Conservation (phyloP, 108 stramenopile genomes). For the Mediolabrus comicus region DNA sequence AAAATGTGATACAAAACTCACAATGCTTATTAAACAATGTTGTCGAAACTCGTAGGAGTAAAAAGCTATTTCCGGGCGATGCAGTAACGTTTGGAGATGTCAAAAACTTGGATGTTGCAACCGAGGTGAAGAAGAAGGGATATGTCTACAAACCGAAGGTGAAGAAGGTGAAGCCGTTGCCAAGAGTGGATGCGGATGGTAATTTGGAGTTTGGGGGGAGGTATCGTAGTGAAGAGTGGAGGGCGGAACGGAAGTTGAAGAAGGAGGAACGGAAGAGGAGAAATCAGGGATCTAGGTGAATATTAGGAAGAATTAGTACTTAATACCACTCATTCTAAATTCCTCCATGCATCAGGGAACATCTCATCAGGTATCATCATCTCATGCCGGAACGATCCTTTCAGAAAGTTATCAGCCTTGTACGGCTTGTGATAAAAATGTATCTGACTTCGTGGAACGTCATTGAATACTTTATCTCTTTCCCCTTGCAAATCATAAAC, state of each 20-base stretch:
- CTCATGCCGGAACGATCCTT: constrained; percentile 65
- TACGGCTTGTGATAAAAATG: constrained; percentile 51
- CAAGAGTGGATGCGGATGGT: constrained; percentile 15
- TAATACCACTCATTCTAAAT: constrained; percentile 17
- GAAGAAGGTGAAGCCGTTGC: constrained; percentile 26
- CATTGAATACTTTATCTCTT: constrained; percentile 11
- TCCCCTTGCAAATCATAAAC: constrained; percentile 15
- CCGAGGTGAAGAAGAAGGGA: constrained; percentile 18
- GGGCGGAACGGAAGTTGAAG: constrained; percentile 20
- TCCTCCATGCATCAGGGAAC: constrained; percentile 45
- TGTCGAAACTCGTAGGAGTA: constrained; percentile 19
- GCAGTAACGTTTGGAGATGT: constrained; percentile 17
- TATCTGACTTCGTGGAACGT: constrained; percentile 49
- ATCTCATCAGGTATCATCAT: constrained; percentile 50
- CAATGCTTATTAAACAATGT: neutral
- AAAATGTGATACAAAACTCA: constrained; percentile 4
- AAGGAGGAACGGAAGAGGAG: constrained; percentile 18
- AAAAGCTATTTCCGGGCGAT: constrained; percentile 21
- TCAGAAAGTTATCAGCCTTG: constrained; percentile 45
- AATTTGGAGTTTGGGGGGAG: constrained; percentile 25
- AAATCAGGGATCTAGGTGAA: constrained; percentile 11
- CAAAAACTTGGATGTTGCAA: constrained; percentile 11
- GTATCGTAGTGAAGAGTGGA: constrained; percentile 33
- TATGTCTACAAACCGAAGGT: constrained; percentile 22
- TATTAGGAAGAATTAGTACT: too few species aligned